A percentile compares a stretch with the other conserved stretches of the same genome.
Evolutionary conservation across 257 asterid species (phyloP).

Genomic region (Plantago major): DNA sequence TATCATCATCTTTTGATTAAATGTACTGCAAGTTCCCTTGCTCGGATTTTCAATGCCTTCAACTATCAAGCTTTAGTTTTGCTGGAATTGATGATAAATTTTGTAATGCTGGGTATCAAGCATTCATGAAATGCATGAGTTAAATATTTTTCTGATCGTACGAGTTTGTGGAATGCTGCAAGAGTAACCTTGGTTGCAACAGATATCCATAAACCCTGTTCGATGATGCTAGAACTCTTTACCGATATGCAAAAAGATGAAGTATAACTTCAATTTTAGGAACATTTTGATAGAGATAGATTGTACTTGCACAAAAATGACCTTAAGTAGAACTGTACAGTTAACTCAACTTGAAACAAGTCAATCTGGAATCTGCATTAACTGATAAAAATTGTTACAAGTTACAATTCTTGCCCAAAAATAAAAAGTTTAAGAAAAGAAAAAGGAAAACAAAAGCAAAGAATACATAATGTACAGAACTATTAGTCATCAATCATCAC

Average conservation of each 20-base stretch:
- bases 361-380: no score
- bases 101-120: not conserved
- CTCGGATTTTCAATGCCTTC: not conserved
- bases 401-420: not conserved
- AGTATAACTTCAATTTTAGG: no score
- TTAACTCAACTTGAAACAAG: no score
- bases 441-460: conserved; percentile 1
- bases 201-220: no score
- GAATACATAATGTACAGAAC: conserved; percentile 4
- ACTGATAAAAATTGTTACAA: not conserved
- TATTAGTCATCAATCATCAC: conserved; percentile 14
- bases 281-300: no score
- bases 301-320: no score
- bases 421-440: not conserved
- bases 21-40: not conserved
- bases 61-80: not conserved
- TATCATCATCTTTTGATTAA: conserved; percentile 5
- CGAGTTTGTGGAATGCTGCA: no score
- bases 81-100: not conserved
- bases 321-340: no score
- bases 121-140: not conserved
- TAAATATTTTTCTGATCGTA: no score
- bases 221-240: no score
- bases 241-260: no score
- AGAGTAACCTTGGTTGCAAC: no score